Base-by-base conservation (phyloP, 768 basidiomycete genomes). In the Sutorius australiensis region DNA sequence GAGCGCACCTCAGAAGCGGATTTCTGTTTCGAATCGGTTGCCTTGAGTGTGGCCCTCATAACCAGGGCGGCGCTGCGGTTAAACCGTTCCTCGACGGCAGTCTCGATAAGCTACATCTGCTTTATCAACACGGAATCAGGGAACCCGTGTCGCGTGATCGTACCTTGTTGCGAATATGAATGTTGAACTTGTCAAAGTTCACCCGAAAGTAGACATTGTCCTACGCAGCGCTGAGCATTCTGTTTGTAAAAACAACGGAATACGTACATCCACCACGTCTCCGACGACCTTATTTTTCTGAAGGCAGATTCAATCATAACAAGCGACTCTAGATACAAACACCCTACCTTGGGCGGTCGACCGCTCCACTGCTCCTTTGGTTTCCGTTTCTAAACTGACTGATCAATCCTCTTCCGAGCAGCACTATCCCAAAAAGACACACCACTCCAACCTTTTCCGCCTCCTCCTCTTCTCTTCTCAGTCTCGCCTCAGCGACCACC, bases 121-220 rank as follows among this genome's bases (percentile, higher is more conserved):
- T 49, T 51, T 43, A 62, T 59, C 53, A 59, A 57, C 30, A 46
- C 28, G 19, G 45, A 57, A 52, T 45, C 37, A 34, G 37, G 31
- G 11, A 10, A 14, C 21, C 8, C 14, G 14, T 17, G 51, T 46
- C 39, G 42, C 16, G 11, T 21, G 44, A 59, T 61, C 82, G 8
- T 59, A 92, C 92, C 64, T 85, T 77, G 72, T 97, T 95, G 39
- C 95, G 86, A 48, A 97, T 82, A 61, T 91, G 85, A 31, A 92
- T 75, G 59, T 88, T 84, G 70, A 94, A 95, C 61, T 82, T 87
- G 60, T 93, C 87, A 65, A 86, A 89, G 72, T 98, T 98, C 44
- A 98, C 80, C 44, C 90, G 82, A 65, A 97, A 89, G 69, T 85
- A 84, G 32, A 91, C 80, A 3, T 75, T 75, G 16, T 89, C 82